Base-by-base conservation (phyloP, 2,329 filamentous ascomycete genomes). In the Fusarium odoratissimum region DNA sequence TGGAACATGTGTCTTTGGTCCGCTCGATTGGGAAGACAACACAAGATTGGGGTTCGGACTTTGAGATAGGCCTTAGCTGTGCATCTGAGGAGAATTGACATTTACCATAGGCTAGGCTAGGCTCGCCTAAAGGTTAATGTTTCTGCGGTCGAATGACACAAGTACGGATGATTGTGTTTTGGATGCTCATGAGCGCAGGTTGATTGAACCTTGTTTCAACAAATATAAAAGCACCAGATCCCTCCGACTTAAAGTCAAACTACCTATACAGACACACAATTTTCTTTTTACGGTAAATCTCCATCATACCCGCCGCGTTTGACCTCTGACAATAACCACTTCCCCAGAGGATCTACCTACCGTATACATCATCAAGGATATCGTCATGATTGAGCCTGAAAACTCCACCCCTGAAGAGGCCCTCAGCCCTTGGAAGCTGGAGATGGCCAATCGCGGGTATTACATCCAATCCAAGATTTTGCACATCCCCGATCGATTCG, bases 381-480 rank as follows among this genome's bases (percentile, higher is more conserved):
- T 10, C 45, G 45, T 17, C 45, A 48, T 25, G 25, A 25, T 21
- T 9, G 41, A 45, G 10, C 14, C 31, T 48, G 25, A 25, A 25
- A 25, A 25, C 25, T 5, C 25, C 5, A 25, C 5, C 25, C 25
- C 25, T 25, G 25, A 25, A 6, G 25, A 25, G 6, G 25, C 25
- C 25, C 5, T 25, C 25, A 25, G 25, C 25, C 25, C 25, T 25
- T 21, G 12, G 31, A 38, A 42, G 19, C 8, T 70, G 10, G 21
- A 25, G 13, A 55, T 63, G 33, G 57, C 28, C 9, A 35, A n/a
- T 17, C n/a, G 51, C 42, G n/a, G 59, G 13, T 38, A 73, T 25
- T 48, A 46, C 17, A 23, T 70, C 21, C 55, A 68, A 46, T 60
- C 67, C 4, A 25, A n/a, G 41, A 56, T 67, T 11, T 21, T 73